These are phyloP conservation scores for Clonostachys solani DNA, from an alignment of 2,329 filamentous ascomycete species.

Conservation along the genomic window DNA sequence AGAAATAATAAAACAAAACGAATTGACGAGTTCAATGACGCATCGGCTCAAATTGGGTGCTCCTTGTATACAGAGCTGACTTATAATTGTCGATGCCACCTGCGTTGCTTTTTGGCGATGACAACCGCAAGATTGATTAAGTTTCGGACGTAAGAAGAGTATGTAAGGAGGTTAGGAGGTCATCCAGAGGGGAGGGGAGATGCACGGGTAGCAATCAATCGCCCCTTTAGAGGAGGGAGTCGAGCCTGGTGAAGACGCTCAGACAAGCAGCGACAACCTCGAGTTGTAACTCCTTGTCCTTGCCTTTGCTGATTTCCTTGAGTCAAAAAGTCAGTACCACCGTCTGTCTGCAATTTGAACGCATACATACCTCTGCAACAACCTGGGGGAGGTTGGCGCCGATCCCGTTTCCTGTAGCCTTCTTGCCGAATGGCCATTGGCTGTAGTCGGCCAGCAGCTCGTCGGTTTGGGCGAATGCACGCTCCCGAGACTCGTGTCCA, in stretches of 20 bases:
- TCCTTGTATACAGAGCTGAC: too few relatives aligned
- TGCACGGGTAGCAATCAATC: not conserved
- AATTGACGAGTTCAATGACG: too few relatives aligned
- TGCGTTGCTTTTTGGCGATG: too few relatives aligned
- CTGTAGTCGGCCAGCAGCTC: slow-evolving; percentile 94
- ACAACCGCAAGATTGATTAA: too few relatives aligned
- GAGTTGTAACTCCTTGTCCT: slow-evolving; percentile 93
- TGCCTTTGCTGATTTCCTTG: slow-evolving; percentile 74
- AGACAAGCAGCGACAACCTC: slow-evolving; percentile 96
- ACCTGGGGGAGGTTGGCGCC: slow-evolving; percentile 89
- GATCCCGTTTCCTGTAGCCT: slow-evolving; percentile 75
- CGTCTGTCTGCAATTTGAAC: not conserved
- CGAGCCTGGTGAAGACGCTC: slow-evolving; percentile 95
- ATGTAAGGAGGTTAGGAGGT: not conserved
- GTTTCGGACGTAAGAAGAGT: too few relatives aligned
- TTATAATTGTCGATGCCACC: too few relatives aligned
- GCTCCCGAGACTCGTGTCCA: slow-evolving; percentile 88
- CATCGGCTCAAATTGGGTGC: too few relatives aligned
- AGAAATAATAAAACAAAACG: too few relatives aligned
- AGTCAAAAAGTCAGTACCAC: not conserved
- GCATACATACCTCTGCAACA: slow-evolving; percentile 64
- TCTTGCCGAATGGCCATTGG: slow-evolving; percentile 92
- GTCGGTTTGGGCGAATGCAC: slow-evolving; percentile 95
- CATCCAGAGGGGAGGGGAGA: not conserved
- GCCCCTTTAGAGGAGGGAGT: slow-evolving; percentile 74